Conservation (phyloP, 1,284 basidiomycete species). For the Retiboletus flavoniger region DNA sequence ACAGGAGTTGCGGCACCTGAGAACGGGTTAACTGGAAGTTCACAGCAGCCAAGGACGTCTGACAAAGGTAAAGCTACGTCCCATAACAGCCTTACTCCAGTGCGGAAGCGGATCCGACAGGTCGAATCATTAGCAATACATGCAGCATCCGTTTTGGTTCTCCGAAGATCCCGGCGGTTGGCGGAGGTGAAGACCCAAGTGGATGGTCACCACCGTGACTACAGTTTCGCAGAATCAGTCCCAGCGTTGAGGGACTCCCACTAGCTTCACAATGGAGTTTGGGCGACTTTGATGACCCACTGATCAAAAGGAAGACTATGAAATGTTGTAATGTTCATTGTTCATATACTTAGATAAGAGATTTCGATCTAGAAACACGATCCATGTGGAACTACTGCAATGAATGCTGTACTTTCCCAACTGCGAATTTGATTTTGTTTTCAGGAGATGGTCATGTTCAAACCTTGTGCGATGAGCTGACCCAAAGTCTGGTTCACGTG, state of each 20-base stretch:
- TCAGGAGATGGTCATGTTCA: slow-evolving; percentile 23
- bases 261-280: neutral
- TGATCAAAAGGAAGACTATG: neutral
- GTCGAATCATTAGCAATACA: no score
- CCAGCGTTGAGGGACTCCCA: neutral
- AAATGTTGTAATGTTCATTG: neutral
- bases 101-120: no score
- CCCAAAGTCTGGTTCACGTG: slow-evolving; percentile 26
- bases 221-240: neutral
- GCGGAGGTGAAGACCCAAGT: no score
- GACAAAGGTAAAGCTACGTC: slow-evolving; percentile 13
- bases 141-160: no score
- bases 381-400: neutral
- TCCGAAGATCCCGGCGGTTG: no score
- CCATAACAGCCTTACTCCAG: slow-evolving; percentile 26
- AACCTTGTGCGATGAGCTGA: slow-evolving; percentile 19
- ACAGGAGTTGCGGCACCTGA: slow-evolving; percentile 9
- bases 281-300: neutral
- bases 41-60: slow-evolving; percentile 10
- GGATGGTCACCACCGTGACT: no score
- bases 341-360: neutral
- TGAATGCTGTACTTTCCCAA: neutral
- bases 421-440: neutral
- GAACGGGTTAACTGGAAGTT: neutral
- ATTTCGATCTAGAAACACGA: neutral